Evolutionary conservation across 2,329 filamentous ascomycete genomes (phyloP), one percentile per base, ranked within the genome.

Genomic region (Sporothrix pseudoabietina): DNA sequence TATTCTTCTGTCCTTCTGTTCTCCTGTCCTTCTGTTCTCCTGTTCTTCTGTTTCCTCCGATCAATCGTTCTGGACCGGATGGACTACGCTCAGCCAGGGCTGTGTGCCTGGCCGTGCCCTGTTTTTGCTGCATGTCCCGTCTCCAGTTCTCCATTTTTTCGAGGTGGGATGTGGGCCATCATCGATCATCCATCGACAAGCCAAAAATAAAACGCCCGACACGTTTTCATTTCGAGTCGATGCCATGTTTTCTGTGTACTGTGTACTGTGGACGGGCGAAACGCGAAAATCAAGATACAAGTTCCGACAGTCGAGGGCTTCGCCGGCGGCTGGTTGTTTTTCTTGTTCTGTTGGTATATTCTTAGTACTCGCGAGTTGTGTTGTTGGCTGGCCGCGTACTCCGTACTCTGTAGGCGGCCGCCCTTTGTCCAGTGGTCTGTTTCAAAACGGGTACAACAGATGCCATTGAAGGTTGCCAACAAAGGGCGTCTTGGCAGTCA

Each of bases 341-440:
- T 26, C 26, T 26, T 54, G n/a, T 54, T n/a, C 52, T 54, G 22
- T 22, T 26, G 26, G 26, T 26, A n/a, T 44, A 44, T 44, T 44
- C 9, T 44, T 44, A 44, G 41, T 12, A 41, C 39, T 41, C 39
- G 39, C 10, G 39, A 26, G 26, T 26, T 26, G 26, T 26, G 1
- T 26, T 26, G 26, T 26, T 26, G 26, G 26, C 26, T 26, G 26
- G 26, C 26, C 26, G 26, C 26, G 52, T 55, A 14, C n/a, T n/a
- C n/a, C n/a, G n/a, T n/a, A n/a, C n/a, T n/a, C n/a, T n/a, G n/a
- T n/a, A n/a, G n/a, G 47, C 3, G 49, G 49, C n/a, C 57, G 32
- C 59, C 59, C 59, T 41, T 63, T 39, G 19, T 63, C 22, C 19
- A 41, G 32, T 39, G 59, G 59, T 12, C 59, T 41, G 59, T 63